Conservation (phyloP, 352 stramenopile species). For the Thraustotheca clavata region DNA sequence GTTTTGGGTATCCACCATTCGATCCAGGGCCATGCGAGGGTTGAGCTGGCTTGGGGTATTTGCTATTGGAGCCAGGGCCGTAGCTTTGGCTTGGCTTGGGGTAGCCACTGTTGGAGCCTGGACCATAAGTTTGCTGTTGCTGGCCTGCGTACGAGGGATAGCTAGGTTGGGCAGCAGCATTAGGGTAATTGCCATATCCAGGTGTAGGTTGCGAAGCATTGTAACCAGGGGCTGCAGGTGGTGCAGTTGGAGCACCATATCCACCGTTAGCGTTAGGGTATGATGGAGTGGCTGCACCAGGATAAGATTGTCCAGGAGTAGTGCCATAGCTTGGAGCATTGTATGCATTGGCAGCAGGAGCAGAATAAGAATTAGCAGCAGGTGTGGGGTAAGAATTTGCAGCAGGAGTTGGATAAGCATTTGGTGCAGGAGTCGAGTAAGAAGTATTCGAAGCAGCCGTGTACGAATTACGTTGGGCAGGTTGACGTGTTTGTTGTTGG, state of each 20-base stretch:
- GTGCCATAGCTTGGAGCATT: background rate
- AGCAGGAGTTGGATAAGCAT: background rate
- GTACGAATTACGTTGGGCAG: constrained; percentile 33
- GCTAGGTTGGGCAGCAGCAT: background rate
- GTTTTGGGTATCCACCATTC: background rate
- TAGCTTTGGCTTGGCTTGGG: background rate
- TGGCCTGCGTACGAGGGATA: background rate
- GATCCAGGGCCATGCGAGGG: background rate
- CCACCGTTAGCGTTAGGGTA: constrained; percentile 21
- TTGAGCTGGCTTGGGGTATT: background rate
- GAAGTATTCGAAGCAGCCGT: background rate
- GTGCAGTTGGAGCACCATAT: background rate
- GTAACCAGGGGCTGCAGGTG: constrained; percentile 19
- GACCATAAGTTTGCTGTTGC: background rate
- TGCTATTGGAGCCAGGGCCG: background rate
- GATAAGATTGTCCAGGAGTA: background rate
- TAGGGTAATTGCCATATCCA: constrained; percentile 13
- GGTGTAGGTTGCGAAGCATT: constrained; percentile 20
- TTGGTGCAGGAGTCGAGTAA: background rate
- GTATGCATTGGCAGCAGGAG: constrained; percentile 19
- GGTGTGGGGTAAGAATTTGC: constrained; percentile 26
- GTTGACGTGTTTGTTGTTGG: constrained; percentile 41
- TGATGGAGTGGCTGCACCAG: background rate
- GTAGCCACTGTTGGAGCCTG: background rate
- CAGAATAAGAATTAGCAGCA: constrained; percentile 27